These are phyloP conservation scores for Nicotiana undulata DNA, from an alignment of 257 asterid genomes.

Conservation along the genomic window DNA sequence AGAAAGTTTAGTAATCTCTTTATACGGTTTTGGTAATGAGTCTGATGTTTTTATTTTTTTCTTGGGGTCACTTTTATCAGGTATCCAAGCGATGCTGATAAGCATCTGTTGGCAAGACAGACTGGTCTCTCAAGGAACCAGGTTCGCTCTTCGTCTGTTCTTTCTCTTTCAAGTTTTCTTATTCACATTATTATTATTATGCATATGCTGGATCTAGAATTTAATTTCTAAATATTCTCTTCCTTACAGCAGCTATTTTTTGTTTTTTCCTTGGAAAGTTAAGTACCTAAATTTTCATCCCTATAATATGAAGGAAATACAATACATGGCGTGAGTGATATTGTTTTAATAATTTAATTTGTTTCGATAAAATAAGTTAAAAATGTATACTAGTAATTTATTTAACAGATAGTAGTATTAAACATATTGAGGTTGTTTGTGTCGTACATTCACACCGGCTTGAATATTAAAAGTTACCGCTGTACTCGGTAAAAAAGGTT, in stretches of 20 bases:
- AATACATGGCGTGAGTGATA: background rate
- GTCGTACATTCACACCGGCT: background rate
- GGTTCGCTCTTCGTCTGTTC: constrained; percentile 26
- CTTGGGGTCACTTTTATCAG: constrained; percentile 53
- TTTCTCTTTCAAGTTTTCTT: background rate
- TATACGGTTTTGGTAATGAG: constrained; percentile 30
- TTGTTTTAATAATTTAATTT: background rate
- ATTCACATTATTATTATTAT: background rate
- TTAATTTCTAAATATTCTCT: too few species aligned
- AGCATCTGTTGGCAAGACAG: constrained; percentile 97
- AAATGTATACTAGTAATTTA: background rate
- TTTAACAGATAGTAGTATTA: background rate
- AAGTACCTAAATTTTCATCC: background rate
- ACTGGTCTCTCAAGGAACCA: constrained; percentile 97
- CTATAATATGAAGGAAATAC: background rate
- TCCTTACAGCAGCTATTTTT: background rate
- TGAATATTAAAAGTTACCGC: too few species aligned
- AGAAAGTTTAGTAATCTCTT: constrained; percentile 32
- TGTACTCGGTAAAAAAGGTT: too few species aligned
- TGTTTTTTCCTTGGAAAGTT: constrained; percentile 10
- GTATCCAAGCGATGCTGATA: constrained; percentile 99
- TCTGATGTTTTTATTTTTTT: constrained; percentile 53
- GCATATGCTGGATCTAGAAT: background rate
- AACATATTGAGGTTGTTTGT: background rate
- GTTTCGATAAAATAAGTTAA: background rate